Evolutionary conservation across 192 early-diverging fungal genomes (phyloP), one percentile per base, ranked within the genome.

Genomic region (Podila epicladia): DNA sequence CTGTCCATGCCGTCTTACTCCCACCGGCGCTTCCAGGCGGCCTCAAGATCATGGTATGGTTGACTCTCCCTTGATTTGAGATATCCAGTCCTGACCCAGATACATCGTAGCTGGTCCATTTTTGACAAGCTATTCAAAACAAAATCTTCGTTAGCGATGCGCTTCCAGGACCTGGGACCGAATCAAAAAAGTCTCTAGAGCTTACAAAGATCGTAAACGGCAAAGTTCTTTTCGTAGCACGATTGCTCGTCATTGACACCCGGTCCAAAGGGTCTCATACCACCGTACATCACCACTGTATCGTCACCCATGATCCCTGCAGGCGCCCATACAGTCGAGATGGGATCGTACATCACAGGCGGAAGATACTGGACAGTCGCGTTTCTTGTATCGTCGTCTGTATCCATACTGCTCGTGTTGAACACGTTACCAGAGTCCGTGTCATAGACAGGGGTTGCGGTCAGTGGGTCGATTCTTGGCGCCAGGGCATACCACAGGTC

Each of bases 171-270:
- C 5, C 17, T 26, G 17, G 22, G 13, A 24, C 33, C 29, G 31
- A 0, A 5, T 9, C 7, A 31, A n/a, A 1, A 58, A 7, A 45
- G 5, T 19, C 20, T 57, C 26, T 0, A 65, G 29, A 19, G 67
- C 82, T 76, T 75, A 83, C 82, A 75, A 12, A 83, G 61, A 55
- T 83, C 82, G 41, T 62, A 83, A 9, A 83, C 22, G 19, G 57
- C 58, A 38, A 83, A 28, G 9, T 53, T 73, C 17, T 64, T 60
- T 57, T 68, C 57, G 35, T 64, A 83, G 35, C 82, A 83, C 5
- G 69, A 32, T 15, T 62, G 49, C 3, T 64, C 71, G 17, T 67
- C 64, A 26, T 38, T 65, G 57, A 71, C 12, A 3, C 82, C 82
- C 3, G 57, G 70, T 41, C 69, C 74, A 45, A 61, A 72, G 3